Percentiles rank a stretch among this genome's conserved stretches.
Conservation (phyloP, 2,329 filamentous ascomycete species). For the Calonectria pseudoturangicola region DNA sequence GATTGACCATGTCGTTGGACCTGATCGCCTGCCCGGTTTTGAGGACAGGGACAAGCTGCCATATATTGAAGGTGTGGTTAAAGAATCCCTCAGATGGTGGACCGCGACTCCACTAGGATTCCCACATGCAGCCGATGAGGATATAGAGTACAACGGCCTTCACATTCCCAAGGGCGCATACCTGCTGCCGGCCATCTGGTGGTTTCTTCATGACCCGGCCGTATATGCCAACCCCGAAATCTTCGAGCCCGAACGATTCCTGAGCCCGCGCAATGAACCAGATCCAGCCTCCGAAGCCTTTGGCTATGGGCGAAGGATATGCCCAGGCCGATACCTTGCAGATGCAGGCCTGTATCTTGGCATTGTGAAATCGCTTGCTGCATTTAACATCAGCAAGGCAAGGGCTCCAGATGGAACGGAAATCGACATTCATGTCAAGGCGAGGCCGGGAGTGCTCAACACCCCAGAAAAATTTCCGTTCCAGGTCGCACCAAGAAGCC, state of each 20-base stretch:
- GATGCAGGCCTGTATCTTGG: not conserved
- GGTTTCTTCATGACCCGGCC: conserved; percentile 26
- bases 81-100: conserved; percentile 70
- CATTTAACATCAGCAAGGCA: not conserved
- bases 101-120: not conserved
- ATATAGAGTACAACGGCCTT: conserved; percentile 35
- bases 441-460: no score
- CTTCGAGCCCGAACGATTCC: conserved; percentile 40
- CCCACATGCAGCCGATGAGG: not conserved
- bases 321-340: not conserved
- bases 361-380: not conserved
- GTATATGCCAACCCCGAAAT: conserved; percentile 22
- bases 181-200: conserved; percentile 37
- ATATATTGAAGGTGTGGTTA: conserved; percentile 72
- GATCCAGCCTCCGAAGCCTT: not conserved
- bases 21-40: conserved; percentile 66
- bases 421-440: not conserved
- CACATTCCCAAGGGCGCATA: conserved; percentile 41
- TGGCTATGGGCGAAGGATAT: not conserved
- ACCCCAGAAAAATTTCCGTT: no score
- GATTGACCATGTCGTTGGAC: conserved; percentile 70
- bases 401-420: not conserved
- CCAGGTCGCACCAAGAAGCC: no score
- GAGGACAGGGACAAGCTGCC: conserved; percentile 69
- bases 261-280: conserved; percentile 30